A percentile compares a stretch with the other conserved stretches of the same genome.
These are phyloP conservation scores for Chalciporus sp. DNA, from an alignment of 1,284 basidiomycete species.

Conservation along the genomic window DNA sequence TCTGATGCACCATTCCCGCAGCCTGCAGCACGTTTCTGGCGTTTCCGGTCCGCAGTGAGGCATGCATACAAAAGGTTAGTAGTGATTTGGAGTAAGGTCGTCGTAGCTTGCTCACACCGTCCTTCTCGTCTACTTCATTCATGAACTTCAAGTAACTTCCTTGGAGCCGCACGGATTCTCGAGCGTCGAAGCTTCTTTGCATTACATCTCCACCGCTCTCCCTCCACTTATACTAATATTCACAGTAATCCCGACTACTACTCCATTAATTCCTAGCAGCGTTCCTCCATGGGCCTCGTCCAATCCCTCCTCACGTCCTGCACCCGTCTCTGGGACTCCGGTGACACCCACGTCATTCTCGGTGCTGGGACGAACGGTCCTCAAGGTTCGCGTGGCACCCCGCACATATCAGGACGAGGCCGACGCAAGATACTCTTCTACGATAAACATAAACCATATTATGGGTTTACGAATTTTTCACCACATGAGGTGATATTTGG, in stretches of 20 bases:
- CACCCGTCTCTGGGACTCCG: slow-evolving; percentile 29
- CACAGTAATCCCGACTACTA: too few species aligned
- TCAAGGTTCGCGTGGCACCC: background rate
- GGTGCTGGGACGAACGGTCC: background rate
- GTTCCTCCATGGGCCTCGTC: slow-evolving; percentile 18
- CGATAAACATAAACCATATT: slow-evolving; percentile 58
- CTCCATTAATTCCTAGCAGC: background rate
- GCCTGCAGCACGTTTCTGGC: too few species aligned
- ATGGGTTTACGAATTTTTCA: slow-evolving; percentile 71
- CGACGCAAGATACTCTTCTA: slow-evolving; percentile 54
- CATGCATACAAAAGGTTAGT: too few species aligned
- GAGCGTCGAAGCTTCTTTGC: background rate
- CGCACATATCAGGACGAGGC: background rate
- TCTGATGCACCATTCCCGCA: too few species aligned
- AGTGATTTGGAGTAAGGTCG: too few species aligned
- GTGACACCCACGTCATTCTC: slow-evolving; percentile 32
- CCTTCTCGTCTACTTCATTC: too few species aligned
- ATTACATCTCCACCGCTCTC: background rate
- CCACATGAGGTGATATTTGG: slow-evolving; percentile 58
- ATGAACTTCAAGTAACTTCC: too few species aligned
- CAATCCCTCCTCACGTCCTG: slow-evolving; percentile 20
- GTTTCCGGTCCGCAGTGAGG: too few species aligned
- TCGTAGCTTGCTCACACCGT: too few species aligned
- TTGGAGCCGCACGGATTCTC: too few species aligned
- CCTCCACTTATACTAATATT: background rate